phyloP scores from a whole-genome alignment of 2,329 filamentous ascomycete genomes.

The Endoconidiophora laricicola region DNA sequence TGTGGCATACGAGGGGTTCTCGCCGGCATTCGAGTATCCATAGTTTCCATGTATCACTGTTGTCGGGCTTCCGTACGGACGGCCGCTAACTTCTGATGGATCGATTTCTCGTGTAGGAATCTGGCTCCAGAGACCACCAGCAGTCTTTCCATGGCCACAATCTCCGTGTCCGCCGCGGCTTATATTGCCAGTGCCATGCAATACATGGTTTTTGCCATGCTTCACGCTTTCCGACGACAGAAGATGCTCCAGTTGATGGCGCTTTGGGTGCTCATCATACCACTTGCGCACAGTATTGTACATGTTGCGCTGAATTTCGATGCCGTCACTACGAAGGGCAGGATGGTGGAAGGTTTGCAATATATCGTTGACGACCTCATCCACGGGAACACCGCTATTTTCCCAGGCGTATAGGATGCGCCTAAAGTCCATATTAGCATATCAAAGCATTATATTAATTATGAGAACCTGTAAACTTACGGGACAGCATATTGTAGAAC shows the following conservation, averaged over 20 bases:
- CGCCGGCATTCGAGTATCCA: constrained; percentile 6
- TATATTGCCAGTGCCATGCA: constrained; percentile 22
- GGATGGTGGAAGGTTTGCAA: constrained; percentile 82
- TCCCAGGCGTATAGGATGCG: constrained; percentile 89
- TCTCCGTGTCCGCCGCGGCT: constrained; percentile 27
- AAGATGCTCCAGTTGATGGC: constrained; percentile 52
- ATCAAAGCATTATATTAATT: constrained; percentile 16
- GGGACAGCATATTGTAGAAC: constrained; percentile 79
- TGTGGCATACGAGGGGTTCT: constrained; percentile 1
- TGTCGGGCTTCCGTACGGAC: constrained; percentile 3
- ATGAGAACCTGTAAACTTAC: constrained; percentile 26
- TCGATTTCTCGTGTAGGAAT: constrained; percentile 39
- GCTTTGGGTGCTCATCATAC: constrained; percentile 53
- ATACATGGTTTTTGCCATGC: constrained; percentile 62
- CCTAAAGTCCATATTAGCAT: constrained; percentile 3
- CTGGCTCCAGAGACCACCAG: constrained; percentile 44
- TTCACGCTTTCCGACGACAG: constrained; percentile 72
- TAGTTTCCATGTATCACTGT: neutral
- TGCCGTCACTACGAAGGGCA: constrained; percentile 53
- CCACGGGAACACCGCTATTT: constrained; percentile 62
- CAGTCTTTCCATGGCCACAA: constrained; percentile 39
- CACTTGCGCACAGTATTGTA: constrained; percentile 71
- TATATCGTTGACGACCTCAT: constrained; percentile 71
- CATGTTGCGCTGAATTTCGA: constrained; percentile 78
- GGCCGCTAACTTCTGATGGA: neutral